phyloP scores from a whole-genome alignment of 495 filamentous ascomycete genomes.

The Penicillium argentinense region DNA sequence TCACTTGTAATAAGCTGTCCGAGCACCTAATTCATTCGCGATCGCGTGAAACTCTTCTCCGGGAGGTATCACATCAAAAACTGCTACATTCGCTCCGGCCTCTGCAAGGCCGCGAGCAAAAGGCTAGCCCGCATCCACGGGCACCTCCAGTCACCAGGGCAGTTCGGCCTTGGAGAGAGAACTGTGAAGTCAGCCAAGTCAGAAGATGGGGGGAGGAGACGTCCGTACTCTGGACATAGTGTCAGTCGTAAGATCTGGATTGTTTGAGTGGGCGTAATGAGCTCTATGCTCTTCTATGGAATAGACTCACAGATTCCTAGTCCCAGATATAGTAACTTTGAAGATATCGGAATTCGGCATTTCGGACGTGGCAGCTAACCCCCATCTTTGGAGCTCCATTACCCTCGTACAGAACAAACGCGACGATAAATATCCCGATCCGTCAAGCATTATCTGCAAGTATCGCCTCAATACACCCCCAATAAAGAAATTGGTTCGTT shows the following conservation, averaged over 20 bases:
- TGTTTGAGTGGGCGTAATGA: too few relatives aligned
- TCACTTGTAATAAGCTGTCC: slow-evolving; percentile 51
- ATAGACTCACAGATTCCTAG: background rate
- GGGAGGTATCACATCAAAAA: slow-evolving; percentile 53
- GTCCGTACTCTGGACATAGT: slow-evolving; percentile 14
- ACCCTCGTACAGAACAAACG: background rate
- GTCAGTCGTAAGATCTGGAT: too few relatives aligned
- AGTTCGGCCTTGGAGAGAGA: slow-evolving; percentile 56
- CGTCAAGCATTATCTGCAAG: background rate
- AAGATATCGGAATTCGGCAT: slow-evolving; percentile 9
- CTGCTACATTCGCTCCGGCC: slow-evolving; percentile 77
- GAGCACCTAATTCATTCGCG: slow-evolving; percentile 30
- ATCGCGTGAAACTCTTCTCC: slow-evolving; percentile 30
- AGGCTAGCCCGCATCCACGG: slow-evolving; percentile 76
- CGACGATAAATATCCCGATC: slow-evolving; percentile 14
- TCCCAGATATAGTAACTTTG: slow-evolving; percentile 8
- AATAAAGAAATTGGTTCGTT: background rate
- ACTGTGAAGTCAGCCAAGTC: slow-evolving; percentile 23
- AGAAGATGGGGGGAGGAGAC: background rate
- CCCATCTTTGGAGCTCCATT: slow-evolving; percentile 16
- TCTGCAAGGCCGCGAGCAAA: slow-evolving; percentile 78
- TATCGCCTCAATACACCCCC: background rate
- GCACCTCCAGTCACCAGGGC: slow-evolving; percentile 82
- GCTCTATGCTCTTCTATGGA: background rate
- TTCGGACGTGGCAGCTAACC: slow-evolving; percentile 6